phyloP scores from a whole-genome alignment of 116 monocot genomes.

The Trichopus zeylanicus region DNA sequence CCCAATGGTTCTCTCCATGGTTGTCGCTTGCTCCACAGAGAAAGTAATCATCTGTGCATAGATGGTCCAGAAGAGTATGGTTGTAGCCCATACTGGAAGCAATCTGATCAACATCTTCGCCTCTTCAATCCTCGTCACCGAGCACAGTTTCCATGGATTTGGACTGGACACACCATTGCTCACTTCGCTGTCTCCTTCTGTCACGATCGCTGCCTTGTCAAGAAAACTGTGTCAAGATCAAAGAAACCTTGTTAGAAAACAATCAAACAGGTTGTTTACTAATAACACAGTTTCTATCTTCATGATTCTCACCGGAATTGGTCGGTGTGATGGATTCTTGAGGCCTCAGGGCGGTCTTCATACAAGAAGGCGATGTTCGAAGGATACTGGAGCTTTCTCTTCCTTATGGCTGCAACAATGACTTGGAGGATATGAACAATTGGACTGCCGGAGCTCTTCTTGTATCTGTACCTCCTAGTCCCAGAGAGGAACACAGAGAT shows the following conservation, averaged over 20 bases:
- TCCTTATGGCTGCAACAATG: slow-evolving; percentile 22
- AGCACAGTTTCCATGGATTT: slow-evolving; percentile 33
- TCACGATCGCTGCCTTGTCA: slow-evolving; percentile 38
- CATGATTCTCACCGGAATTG: too few relatives aligned
- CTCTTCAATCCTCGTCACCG: slow-evolving; percentile 54
- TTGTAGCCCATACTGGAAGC: slow-evolving; percentile 61
- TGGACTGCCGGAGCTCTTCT: slow-evolving; percentile 40
- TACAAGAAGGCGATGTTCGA: slow-evolving; percentile 13
- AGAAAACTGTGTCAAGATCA: slow-evolving; percentile 29
- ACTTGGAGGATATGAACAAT: slow-evolving; percentile 35
- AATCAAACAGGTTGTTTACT: too few relatives aligned
- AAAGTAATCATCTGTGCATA: slow-evolving; percentile 75
- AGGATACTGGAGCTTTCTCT: slow-evolving; percentile 31
- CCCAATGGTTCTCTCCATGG: slow-evolving; percentile 40
- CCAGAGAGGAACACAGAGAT: slow-evolving; percentile 29
- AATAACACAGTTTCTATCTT: too few relatives aligned
- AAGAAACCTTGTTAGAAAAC: too few relatives aligned
- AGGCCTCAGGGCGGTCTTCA: slow-evolving; percentile 18
- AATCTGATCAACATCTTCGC: slow-evolving; percentile 56
- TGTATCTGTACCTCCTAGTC: slow-evolving; percentile 46
- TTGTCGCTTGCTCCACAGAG: slow-evolving; percentile 59
- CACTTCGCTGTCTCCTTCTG: slow-evolving; percentile 17
- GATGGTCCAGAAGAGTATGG: slow-evolving; percentile 61
- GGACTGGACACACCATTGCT: background rate
- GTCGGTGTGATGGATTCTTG: slow-evolving; percentile 38